Percentiles rank a stretch among this genome's conserved stretches.
These are phyloP conservation scores for Podila epicladia DNA, from an alignment of 192 early-diverging fungal genomes.

Conservation along the genomic window DNA sequence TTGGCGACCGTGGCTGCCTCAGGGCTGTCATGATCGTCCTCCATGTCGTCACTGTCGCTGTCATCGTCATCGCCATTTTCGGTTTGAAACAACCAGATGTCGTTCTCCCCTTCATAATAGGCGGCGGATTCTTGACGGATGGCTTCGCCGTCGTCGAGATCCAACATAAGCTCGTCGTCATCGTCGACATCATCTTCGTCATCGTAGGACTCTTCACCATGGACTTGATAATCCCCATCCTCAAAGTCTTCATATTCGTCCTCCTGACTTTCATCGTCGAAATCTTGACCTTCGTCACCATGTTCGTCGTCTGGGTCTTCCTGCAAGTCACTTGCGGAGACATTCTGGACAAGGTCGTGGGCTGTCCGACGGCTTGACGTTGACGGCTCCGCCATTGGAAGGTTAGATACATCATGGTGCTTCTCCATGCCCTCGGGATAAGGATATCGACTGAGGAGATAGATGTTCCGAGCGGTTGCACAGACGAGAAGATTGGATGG, in stretches of 20 bases:
- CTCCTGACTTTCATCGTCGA: conserved; percentile 10
- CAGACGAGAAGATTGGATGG: conserved; percentile 24
- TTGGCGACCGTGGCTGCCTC: no score
- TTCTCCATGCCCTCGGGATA: not conserved
- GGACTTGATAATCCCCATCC: no score
- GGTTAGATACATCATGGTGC: not conserved
- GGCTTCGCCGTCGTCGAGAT: no score
- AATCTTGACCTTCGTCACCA: conserved; percentile 1
- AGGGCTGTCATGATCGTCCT: no score
- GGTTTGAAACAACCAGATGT: conserved; percentile 8
- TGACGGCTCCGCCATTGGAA: no score
- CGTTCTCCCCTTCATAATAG: not conserved
- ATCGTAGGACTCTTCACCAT: no score
- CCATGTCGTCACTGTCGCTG: not conserved
- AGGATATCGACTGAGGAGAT: conserved; percentile 21
- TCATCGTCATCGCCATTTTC: conserved; percentile 26
- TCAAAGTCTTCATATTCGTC: conserved; percentile 5
- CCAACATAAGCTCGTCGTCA: no score
- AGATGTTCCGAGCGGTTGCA: conserved; percentile 38
- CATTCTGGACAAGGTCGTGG: not conserved
- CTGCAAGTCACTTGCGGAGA: no score
- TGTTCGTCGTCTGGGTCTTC: not conserved
- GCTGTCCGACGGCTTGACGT: not conserved
- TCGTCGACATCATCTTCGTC: no score
- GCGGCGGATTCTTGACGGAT: not conserved